Base-by-base conservation (phyloP, 2,329 filamentous ascomycete species). In the Pezicula neosporulosa region DNA sequence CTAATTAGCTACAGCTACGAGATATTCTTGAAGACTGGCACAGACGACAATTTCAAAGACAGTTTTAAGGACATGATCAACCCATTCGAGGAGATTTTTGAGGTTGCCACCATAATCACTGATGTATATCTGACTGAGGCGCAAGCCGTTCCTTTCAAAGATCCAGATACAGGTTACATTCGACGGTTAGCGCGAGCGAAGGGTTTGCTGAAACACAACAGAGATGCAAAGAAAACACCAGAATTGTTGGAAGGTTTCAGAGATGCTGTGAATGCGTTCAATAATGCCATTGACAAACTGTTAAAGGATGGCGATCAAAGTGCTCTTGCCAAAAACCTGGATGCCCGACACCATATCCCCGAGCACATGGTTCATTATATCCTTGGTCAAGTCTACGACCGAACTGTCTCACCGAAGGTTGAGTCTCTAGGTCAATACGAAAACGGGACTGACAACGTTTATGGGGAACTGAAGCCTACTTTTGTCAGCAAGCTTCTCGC, bases 381-480 rank as follows among this genome's bases (percentile, higher is more conserved):
- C 61, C 80, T 96, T 39, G 85, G 82, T 49, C 92, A 99, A 67
- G 87, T 90, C 19, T 97, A 97, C 71, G 85, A 92, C 62, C 89
- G 94, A 47, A 96, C 90, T 5, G 94, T 99, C 7, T 94, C 92
- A 2, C 92, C 90, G 6, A 84, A 88, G 54, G 90, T 96, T 21
- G 89, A 96, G 56, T 82, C 86, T 9, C 81, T 97, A 12, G 83
- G 85, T 52, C 86, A 89, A 61, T 97, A 97, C 68, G 83, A 94
- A 64, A 90, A 91, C 65, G 93, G 92, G 60, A 90, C 89, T 58
- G 90, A 96, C 69, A 93, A 96, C 61, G 89, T 96, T 37, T 99
- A 99, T 66, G 94, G 94, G 65, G 94, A 99, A 69, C 81, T 99
- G 24, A 77, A 94, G 28, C 87, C 91, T 18, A 85, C 86, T 2